Evolutionary conservation across 192 early-diverging fungal species (phyloP), one percentile per base, ranked within the genome.

Genomic region (Anaeromyces robustus): DNA sequence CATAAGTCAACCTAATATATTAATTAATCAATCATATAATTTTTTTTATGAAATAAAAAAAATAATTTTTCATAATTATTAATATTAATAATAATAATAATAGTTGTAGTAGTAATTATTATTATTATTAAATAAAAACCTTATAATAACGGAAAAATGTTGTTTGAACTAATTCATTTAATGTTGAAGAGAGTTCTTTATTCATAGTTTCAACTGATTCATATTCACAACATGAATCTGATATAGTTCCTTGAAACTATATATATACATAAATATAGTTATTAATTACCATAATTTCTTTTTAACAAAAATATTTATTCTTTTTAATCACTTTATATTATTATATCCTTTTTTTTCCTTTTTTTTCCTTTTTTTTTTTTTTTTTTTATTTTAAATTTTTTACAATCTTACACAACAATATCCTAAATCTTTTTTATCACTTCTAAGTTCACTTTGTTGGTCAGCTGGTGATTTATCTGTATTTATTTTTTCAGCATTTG

Each of bases 131-230:
- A 14, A 0, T 79, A 30, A 29, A 79, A 83, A 95, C 94, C 85
- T 94, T 95, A 83, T 93, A 96, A 84, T 96, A 96, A 78, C 94
- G 86, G 86, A 98, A 99, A 85, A 96, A 97, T 12, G 89, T 90
- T 37, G 95, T 94, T 31, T 89, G 87, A 29, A 96, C 92, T 26
- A 99, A 88, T 77, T 92, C 88, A 34, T 90, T 84, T 41, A 99
- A 84, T 80, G 89, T 87, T 34, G 87, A 87, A 19, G 89, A 84
- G 31, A 98, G 86, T 19, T 89, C 88, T 32, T 88, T 83, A 85
- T 98, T 97, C 32, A 96, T 87, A 12, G 88, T 85, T 78, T 94
- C 93, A 43, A 95, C 87, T 12, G 90, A 88, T 80, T 93, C 90
- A 82, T 90, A 94, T 85, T 92, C 89, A 84, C 93, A 93, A 31